phyloP scores from a whole-genome alignment of 139 green algal species.

The Chlamydomonas eustigma region DNA sequence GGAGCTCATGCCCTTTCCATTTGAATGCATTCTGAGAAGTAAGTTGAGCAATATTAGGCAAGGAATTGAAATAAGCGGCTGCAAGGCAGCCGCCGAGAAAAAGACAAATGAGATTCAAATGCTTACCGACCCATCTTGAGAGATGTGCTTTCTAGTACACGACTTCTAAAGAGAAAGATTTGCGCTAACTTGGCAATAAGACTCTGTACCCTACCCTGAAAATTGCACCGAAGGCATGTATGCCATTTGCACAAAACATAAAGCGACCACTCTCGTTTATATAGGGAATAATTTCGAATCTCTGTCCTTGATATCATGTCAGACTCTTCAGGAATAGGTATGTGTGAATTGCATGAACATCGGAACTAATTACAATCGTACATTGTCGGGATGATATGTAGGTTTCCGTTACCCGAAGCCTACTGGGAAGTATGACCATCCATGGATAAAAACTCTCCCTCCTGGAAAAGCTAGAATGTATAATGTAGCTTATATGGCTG shows the following conservation, averaged over 20 bases:
- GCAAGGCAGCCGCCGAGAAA: not conserved
- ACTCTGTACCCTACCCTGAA: too few relatives aligned
- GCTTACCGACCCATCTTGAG: not conserved
- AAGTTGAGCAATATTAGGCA: not conserved
- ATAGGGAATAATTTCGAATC: too few relatives aligned
- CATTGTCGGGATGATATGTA: too few relatives aligned
- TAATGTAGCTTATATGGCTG: constrained; percentile 33
- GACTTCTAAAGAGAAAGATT: not conserved
- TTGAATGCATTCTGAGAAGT: constrained; percentile 9
- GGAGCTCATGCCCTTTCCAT: constrained; percentile 86
- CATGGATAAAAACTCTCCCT: constrained; percentile 31
- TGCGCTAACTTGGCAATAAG: not conserved
- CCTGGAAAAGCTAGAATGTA: constrained; percentile 24
- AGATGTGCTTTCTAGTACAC: not conserved
- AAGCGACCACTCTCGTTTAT: too few relatives aligned
- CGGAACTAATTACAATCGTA: too few relatives aligned
- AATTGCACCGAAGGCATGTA: too few relatives aligned
- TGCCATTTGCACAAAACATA: too few relatives aligned
- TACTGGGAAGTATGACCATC: constrained; percentile 26
- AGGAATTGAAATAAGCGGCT: not conserved
- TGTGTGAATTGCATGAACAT: too few relatives aligned
- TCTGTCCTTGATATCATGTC: too few relatives aligned
- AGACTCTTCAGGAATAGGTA: too few relatives aligned
- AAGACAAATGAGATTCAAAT: too few relatives aligned
- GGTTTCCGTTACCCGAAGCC: constrained; percentile 8